Percentiles rank a stretch among this genome's conserved stretches.
Evolutionary conservation across 495 filamentous ascomycete genomes (phyloP).

Genomic region (Ramalina peruviana): DNA sequence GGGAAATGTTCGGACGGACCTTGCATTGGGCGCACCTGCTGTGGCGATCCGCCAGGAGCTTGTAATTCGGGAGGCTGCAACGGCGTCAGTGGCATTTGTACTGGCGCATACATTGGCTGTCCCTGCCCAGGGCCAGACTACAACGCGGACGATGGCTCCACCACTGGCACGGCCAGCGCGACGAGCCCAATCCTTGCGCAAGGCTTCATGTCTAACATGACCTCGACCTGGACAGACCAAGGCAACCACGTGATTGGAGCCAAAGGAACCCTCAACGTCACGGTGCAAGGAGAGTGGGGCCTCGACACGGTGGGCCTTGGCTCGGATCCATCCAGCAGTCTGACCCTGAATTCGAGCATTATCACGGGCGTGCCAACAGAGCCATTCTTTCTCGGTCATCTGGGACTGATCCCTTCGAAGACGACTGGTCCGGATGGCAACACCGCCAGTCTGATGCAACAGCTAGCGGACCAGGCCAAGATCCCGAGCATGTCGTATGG

Average conservation of each 20-base stretch:
- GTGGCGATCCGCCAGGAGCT: conserved; percentile 3
- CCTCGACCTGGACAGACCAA: conserved; percentile 30
- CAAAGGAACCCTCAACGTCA: conserved; percentile 28
- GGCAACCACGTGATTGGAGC: conserved; percentile 23
- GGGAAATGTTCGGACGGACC: conserved; percentile 13
- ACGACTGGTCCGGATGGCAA: conserved; percentile 30
- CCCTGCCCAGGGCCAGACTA: conserved; percentile 10
- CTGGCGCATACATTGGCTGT: conserved; percentile 12
- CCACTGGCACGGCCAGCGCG: neutral
- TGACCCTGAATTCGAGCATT: conserved; percentile 29
- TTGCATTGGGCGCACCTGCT: conserved; percentile 8
- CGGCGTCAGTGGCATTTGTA: conserved; percentile 12
- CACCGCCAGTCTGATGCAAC: conserved; percentile 32
- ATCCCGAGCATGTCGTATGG: conserved; percentile 38
- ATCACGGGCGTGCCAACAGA: conserved; percentile 30
- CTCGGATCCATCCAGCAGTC: conserved; percentile 17
- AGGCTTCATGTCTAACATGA: conserved; percentile 21
- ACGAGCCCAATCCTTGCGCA: conserved; percentile 4
- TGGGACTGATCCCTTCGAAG: conserved; percentile 36
- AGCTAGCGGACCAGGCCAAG: conserved; percentile 27
- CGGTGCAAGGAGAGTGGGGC: conserved; percentile 29
- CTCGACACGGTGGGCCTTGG: conserved; percentile 35
- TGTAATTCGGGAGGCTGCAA: conserved; percentile 13
- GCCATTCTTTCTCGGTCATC: conserved; percentile 32
- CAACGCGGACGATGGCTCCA: neutral